Evolutionary conservation across 805 yeast species (phyloP).

Genomic region (Kregervanrija fluxuum): DNA sequence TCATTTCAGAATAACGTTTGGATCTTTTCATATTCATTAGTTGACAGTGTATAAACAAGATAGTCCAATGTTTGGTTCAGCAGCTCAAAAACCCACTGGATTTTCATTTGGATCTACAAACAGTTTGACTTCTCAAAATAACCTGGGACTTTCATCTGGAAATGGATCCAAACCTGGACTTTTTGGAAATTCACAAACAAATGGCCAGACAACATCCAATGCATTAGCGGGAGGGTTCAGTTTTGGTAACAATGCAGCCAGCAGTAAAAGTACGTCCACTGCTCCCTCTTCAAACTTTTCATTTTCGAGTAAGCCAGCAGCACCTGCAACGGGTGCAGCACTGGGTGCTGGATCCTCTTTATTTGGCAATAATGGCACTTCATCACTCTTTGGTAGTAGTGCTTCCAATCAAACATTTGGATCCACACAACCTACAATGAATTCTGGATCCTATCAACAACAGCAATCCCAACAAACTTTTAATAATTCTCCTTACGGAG

Average conservation of each 20-base stretch:
- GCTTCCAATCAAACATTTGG: conserved; percentile 9
- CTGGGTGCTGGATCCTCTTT: background rate
- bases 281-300: conserved; percentile 1
- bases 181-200: conserved; percentile 23
- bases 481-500: conserved; percentile 19
- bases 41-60: background rate
- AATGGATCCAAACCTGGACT: conserved; percentile 9
- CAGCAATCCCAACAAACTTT: conserved; percentile 1
- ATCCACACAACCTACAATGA: conserved; percentile 4
- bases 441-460: conserved; percentile 10
- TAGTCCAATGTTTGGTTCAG: conserved; percentile 19
- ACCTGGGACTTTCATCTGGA: background rate
- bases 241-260: background rate
- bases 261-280: background rate
- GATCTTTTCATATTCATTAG: too few relatives aligned
- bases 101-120: conserved; percentile 18
- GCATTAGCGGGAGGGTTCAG: background rate
- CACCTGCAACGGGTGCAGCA: conserved; percentile 17
- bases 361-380: conserved; percentile 4
- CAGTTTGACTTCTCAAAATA: background rate
- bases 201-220: conserved; percentile 12
- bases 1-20: too few relatives aligned
- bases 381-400: conserved; percentile 20
- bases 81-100: conserved; percentile 16
- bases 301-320: background rate